phyloP scores from a whole-genome alignment of 352 stramenopile species.

The Globisporangium camurandrum region DNA sequence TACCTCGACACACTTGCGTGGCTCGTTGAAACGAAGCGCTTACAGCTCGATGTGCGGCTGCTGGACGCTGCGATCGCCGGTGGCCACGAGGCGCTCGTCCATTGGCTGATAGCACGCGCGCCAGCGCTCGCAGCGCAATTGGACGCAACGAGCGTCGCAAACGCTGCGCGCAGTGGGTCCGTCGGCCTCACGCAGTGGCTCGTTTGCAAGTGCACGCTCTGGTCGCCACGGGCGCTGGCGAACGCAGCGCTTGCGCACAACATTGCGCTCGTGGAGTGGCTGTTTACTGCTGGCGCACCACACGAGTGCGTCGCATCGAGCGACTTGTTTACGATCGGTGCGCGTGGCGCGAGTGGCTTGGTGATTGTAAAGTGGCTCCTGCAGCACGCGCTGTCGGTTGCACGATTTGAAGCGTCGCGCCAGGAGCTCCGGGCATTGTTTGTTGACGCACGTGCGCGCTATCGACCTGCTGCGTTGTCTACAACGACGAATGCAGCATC shows the following conservation, averaged over 20 bases:
- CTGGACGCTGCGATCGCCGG: conserved; percentile 26
- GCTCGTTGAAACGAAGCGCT: conserved; percentile 20
- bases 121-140: conserved; percentile 11
- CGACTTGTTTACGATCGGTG: conserved; percentile 21
- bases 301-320: conserved; percentile 15
- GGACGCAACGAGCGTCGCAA: conserved; percentile 10
- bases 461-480: no score
- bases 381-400: conserved; percentile 7
- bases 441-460: no score
- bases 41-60: conserved; percentile 19
- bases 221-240: conserved; percentile 21
- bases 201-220: conserved; percentile 18
- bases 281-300: conserved; percentile 11
- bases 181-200: conserved; percentile 20
- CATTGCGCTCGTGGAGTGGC: conserved; percentile 24
- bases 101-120: conserved; percentile 19
- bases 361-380: conserved; percentile 28
- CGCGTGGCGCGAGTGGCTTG: conserved; percentile 14
- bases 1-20: conserved; percentile 27
- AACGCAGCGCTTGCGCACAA: conserved; percentile 20
- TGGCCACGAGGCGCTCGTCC: conserved; percentile 22
- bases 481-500: no score
- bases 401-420: conserved; percentile 7
- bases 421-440: conserved; percentile 7
- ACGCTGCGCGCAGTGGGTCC: conserved; percentile 24